Conservation (phyloP, 306 rosid species). For the Quillaja saponaria region DNA sequence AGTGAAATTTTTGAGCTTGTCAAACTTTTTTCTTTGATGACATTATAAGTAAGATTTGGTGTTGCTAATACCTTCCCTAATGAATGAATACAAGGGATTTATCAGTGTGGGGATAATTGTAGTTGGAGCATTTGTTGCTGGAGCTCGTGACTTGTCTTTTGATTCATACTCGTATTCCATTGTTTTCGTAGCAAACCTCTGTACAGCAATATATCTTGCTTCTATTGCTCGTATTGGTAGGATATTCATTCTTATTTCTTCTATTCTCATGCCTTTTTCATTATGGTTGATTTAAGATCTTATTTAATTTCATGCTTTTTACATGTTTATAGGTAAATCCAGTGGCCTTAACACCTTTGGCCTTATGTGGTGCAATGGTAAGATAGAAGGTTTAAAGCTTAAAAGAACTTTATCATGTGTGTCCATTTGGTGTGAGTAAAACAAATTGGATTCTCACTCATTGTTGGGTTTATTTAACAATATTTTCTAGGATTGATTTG, state of each 20-base stretch:
- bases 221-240: slow-evolving; percentile 66
- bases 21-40: slow-evolving; percentile 1
- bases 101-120: slow-evolving; percentile 66
- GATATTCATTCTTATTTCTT: slow-evolving; percentile 17
- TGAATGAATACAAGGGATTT: slow-evolving; percentile 40
- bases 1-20: no score
- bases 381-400: no score
- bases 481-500: slow-evolving; percentile 55
- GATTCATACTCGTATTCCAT: slow-evolving; percentile 54
- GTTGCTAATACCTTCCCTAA: slow-evolving; percentile 32
- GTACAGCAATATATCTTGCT: slow-evolving; percentile 62
- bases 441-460: slow-evolving; percentile 1
- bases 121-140: slow-evolving; percentile 63
- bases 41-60: slow-evolving; percentile 1
- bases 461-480: no score
- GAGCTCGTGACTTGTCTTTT: slow-evolving; percentile 68
- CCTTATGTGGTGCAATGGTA: slow-evolving; percentile 89
- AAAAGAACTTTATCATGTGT: no score
- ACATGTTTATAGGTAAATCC: slow-evolving; percentile 56
- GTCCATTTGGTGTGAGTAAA: neutral
- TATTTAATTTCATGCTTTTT: neutral
- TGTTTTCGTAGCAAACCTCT: slow-evolving; percentile 66
- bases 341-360: slow-evolving; percentile 80
- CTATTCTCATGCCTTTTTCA: slow-evolving; percentile 20
- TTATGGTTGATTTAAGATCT: neutral